A percentile compares a stretch with the other conserved stretches of the same genome.
Evolutionary conservation across 441 rosid genomes (phyloP).

Genomic region (Adansonia gregorii): DNA sequence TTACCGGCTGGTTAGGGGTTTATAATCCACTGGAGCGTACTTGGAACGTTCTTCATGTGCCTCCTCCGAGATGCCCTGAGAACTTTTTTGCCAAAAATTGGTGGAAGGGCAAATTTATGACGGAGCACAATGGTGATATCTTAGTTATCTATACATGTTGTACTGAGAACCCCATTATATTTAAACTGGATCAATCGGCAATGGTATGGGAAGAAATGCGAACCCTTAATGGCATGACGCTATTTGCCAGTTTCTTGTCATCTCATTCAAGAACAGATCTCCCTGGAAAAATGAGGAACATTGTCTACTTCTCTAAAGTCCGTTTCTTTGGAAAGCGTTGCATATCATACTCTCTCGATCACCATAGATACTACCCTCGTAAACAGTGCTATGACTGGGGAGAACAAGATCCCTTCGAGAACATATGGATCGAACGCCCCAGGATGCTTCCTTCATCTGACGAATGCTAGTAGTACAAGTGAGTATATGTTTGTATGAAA

Average conservation of each 20-base stretch:
- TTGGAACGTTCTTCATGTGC: conserved; percentile 65
- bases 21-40: conserved; percentile 47
- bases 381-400: conserved; percentile 74
- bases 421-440: conserved; percentile 73
- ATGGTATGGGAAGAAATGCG: conserved; percentile 62
- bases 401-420: conserved; percentile 63
- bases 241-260: conserved; percentile 64
- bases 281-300: conserved; percentile 56
- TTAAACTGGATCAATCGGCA: conserved; percentile 47
- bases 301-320: conserved; percentile 62
- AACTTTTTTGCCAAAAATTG: conserved; percentile 52
- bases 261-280: conserved; percentile 54
- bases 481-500: background rate
- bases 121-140: conserved; percentile 58
- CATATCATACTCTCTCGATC: conserved; percentile 61
- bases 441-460: conserved; percentile 43
- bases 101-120: conserved; percentile 69
- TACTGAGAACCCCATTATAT: conserved; percentile 55
- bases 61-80: conserved; percentile 63
- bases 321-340: conserved; percentile 69
- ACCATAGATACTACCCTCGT: conserved; percentile 64
- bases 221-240: conserved; percentile 52
- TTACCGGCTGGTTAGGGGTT: conserved; percentile 67
- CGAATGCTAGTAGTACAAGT: conserved; percentile 16
- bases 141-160: conserved; percentile 57